Conservation (phyloP, 2,329 filamentous ascomycete genomes). For the Trichoderma hamatum region DNA sequence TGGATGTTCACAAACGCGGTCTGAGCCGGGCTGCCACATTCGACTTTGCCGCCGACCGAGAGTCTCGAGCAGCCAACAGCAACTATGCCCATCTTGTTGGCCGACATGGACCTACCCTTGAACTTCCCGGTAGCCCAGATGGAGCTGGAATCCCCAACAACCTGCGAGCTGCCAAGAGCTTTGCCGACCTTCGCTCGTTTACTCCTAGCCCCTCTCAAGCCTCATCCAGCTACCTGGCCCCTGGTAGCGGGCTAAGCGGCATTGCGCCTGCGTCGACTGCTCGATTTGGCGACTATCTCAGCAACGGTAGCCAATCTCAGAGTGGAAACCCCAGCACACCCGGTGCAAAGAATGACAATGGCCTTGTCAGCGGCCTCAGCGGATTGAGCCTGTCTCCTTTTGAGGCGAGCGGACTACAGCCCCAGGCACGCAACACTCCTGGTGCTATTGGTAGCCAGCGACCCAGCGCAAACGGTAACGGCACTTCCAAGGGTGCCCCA, state of each 20-base stretch:
- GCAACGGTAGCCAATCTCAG: conserved; percentile 40
- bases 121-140: conserved; percentile 80
- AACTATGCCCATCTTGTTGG: conserved; percentile 74
- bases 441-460: conserved; percentile 69
- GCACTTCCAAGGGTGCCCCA: conserved; percentile 50
- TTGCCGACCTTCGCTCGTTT: conserved; percentile 91
- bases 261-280: conserved; percentile 47
- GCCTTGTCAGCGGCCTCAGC: conserved; percentile 52
- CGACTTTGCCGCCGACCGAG: conserved; percentile 84
- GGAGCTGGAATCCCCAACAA: conserved; percentile 68
- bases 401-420: conserved; percentile 48
- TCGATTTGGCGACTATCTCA: conserved; percentile 52
- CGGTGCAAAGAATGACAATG: conserved; percentile 43
- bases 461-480: conserved; percentile 53
- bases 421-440: conserved; percentile 51
- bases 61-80: conserved; percentile 64
- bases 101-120: conserved; percentile 81
- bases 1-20: conserved; percentile 78
- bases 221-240: conserved; percentile 73
- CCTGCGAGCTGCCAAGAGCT: conserved; percentile 91
- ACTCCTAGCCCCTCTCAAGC: conserved; percentile 88
- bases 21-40: conserved; percentile 95
- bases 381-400: conserved; percentile 56
- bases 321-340: conserved; percentile 44
- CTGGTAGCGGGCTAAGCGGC: conserved; percentile 55